These are phyloP conservation scores for Paralagenidium karlingii DNA, from an alignment of 352 stramenopile species.

Conservation along the genomic window DNA sequence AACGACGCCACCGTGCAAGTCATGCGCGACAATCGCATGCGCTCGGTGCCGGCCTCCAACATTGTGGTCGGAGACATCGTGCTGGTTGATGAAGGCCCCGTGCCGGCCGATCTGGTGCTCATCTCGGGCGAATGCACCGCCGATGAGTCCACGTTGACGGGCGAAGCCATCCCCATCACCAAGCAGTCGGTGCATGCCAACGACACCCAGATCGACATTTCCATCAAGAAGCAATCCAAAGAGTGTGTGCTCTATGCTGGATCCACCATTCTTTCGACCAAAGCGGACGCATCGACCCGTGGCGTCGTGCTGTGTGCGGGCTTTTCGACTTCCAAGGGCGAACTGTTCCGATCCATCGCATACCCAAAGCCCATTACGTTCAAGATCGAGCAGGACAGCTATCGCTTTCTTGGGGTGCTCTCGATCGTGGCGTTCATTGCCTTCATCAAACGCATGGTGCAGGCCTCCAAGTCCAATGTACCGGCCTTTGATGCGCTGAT, in stretches of 20 bases:
- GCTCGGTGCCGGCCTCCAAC: conserved; percentile 20
- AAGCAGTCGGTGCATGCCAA: conserved; percentile 18
- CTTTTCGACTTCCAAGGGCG: conserved; percentile 19
- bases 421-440: conserved; percentile 13
- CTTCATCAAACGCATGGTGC: conserved; percentile 18
- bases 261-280: conserved; percentile 16
- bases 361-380: conserved; percentile 13
- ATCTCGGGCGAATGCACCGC: conserved; percentile 48
- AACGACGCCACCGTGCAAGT: conserved; percentile 45
- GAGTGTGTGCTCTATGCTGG: conserved; percentile 46
- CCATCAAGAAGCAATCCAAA: conserved; percentile 20
- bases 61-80: conserved; percentile 65
- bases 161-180: conserved; percentile 67
- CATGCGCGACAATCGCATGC: conserved; percentile 30
- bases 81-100: conserved; percentile 40
- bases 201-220: not conserved
- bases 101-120: conserved; percentile 49
- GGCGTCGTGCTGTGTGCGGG: conserved; percentile 15
- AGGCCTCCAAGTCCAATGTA: conserved; percentile 6
- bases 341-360: conserved; percentile 21
- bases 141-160: conserved; percentile 68
- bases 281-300: conserved; percentile 8
- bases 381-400: conserved; percentile 18
- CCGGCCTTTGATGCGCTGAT: conserved; percentile 11
- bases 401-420: conserved; percentile 15